Evolutionary conservation across 1,284 basidiomycete species (phyloP).

Genomic region (Malassezia brasiliensis): DNA sequence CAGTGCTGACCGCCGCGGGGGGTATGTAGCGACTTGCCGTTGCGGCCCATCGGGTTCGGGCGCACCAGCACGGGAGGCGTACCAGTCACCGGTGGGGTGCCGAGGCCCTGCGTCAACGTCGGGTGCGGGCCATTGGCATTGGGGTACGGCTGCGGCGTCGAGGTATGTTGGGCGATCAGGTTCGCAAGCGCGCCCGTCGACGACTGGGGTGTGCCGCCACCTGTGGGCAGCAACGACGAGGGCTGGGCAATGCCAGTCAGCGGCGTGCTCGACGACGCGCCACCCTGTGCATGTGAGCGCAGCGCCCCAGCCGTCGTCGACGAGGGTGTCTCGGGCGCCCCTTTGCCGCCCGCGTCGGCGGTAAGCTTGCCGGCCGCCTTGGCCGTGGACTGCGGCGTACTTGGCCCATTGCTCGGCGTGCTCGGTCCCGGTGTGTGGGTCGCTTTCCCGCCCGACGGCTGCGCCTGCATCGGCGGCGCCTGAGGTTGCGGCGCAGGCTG

Average conservation of each 20-base stretch:
- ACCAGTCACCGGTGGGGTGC: constrained; percentile 31
- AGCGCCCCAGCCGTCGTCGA: neutral
- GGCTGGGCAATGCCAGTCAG: constrained; percentile 9
- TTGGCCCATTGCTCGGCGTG: neutral
- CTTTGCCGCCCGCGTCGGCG: neutral
- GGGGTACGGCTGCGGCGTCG: constrained; percentile 35
- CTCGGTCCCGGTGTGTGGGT: neutral
- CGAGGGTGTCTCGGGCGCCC: constrained; percentile 6
- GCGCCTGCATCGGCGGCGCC: neutral
- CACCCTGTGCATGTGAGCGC: constrained; percentile 4
- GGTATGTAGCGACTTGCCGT: neutral
- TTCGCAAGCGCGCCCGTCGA: constrained; percentile 2
- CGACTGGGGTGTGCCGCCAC: constrained; percentile 3
- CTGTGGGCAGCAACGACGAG: constrained; percentile 7
- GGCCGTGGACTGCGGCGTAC: constrained; percentile 8
- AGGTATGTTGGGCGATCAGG: constrained; percentile 6
- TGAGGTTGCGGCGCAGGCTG: neutral
- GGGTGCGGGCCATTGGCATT: constrained; percentile 32
- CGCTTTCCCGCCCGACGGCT: neutral
- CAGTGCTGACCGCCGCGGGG: constrained; percentile 6
- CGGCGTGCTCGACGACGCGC: neutral
- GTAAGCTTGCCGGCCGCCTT: neutral
- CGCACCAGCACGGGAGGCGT: constrained; percentile 41
- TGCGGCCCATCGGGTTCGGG: constrained; percentile 25
- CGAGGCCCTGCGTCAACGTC: constrained; percentile 37